A percentile compares a stretch with the other conserved stretches of the same genome.
phyloP scores from a whole-genome alignment of 2,329 filamentous ascomycete genomes.

The Cercospora sojina region DNA sequence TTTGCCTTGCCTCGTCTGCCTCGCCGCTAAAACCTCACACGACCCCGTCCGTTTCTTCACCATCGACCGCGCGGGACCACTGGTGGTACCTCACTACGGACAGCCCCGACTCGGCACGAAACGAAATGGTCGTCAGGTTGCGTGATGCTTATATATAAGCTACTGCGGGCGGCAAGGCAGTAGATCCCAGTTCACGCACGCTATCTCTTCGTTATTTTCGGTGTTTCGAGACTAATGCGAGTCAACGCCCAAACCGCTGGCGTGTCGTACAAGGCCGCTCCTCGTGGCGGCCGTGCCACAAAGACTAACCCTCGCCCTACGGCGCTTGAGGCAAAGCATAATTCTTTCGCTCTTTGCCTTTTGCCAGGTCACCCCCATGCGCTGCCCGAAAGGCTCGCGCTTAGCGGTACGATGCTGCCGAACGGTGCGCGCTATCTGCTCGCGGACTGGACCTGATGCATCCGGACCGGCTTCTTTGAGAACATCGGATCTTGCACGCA shows the following conservation, averaged over 20 bases:
- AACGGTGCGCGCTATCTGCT: neutral
- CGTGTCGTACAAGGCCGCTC: slow-evolving; percentile 14
- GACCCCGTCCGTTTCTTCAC: neutral
- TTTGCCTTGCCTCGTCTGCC: neutral
- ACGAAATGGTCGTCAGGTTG: neutral
- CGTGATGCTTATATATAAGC: slow-evolving; percentile 3
- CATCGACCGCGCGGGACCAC: neutral
- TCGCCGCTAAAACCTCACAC: neutral
- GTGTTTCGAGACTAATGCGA: slow-evolving; percentile 15
- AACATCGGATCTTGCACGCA: neutral
- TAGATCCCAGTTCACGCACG: slow-evolving; percentile 14
- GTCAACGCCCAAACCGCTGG: slow-evolving; percentile 8
- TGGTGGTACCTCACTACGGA: neutral
- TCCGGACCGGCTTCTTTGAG: neutral
- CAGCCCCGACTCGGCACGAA: neutral
- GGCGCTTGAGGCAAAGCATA: neutral
- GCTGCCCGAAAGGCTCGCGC: neutral
- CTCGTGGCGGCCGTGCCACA: slow-evolving; percentile 9
- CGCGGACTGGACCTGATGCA: neutral
- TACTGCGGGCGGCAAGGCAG: neutral
- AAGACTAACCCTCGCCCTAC: slow-evolving; percentile 3
- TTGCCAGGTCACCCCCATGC: neutral
- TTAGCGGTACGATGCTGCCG: slow-evolving; percentile 1
- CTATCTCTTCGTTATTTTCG: neutral
- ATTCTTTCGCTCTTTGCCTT: neutral